Evolutionary conservation across 495 filamentous ascomycete species (phyloP).

Genomic region (Penicillium chermesinum): DNA sequence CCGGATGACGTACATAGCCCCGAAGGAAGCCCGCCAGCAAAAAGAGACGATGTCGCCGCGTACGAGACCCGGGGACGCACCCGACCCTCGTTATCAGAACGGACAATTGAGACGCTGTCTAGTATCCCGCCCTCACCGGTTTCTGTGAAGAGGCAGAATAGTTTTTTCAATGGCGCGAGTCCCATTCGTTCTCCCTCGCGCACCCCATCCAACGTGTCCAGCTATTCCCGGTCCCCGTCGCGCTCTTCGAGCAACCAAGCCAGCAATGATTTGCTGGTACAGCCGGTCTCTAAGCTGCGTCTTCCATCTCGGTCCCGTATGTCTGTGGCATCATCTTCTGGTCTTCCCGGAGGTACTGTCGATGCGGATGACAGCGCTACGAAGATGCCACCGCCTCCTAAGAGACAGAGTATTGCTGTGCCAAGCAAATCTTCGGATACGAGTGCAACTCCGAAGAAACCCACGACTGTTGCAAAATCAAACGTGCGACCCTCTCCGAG

Average conservation of each 20-base stretch:
- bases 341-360: constrained; percentile 7
- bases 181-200: constrained; percentile 52
- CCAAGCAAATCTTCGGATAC: constrained; percentile 5
- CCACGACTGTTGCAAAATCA: constrained; percentile 44
- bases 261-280: constrained; percentile 22
- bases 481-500: constrained; percentile 53
- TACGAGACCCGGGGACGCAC: constrained; percentile 32
- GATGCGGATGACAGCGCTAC: constrained; percentile 22
- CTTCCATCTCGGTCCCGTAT: constrained; percentile 29
- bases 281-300: constrained; percentile 26
- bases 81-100: constrained; percentile 58
- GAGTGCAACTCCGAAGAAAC: constrained; percentile 12
- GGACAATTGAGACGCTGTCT: constrained; percentile 63
- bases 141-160: constrained; percentile 49
- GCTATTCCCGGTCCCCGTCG: constrained; percentile 46
- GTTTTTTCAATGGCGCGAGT: constrained; percentile 56
- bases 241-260: constrained; percentile 32
- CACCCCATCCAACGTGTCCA: constrained; percentile 50
- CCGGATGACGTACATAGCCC: constrained; percentile 14
- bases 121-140: constrained; percentile 61
- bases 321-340: constrained; percentile 16
- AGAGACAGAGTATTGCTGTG: constrained; percentile 18
- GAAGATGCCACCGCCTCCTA: constrained; percentile 19
- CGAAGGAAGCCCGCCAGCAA: constrained; percentile 12
- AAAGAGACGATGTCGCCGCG: constrained; percentile 13